phyloP scores from a whole-genome alignment of 495 filamentous ascomycete species.

The Annulohypoxylon maeteangense region DNA sequence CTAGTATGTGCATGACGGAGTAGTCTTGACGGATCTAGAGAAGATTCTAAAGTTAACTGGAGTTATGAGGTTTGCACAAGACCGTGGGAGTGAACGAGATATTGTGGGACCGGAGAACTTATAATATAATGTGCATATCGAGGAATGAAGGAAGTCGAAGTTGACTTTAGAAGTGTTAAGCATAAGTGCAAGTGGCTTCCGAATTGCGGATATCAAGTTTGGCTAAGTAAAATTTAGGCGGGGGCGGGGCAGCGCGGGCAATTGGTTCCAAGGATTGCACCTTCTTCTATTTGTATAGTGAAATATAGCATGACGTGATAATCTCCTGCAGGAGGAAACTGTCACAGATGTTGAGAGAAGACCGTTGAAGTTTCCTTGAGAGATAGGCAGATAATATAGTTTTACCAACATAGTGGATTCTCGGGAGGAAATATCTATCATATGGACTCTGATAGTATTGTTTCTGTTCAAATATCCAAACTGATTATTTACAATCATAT shows the following conservation, averaged over 20 bases:
- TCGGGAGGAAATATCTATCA: not conserved
- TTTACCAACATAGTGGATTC: not conserved
- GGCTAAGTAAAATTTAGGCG: slow-evolving; percentile 22
- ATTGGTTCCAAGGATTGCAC: slow-evolving; percentile 9
- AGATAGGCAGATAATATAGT: not conserved
- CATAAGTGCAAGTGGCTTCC: slow-evolving; percentile 6
- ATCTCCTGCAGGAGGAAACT: not conserved
- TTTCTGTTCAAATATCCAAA: not conserved
- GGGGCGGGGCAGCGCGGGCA: slow-evolving; percentile 35
- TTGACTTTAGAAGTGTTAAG: not conserved
- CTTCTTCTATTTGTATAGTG: slow-evolving; percentile 12
- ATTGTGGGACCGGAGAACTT: not conserved
- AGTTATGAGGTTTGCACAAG: not conserved
- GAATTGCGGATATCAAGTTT: slow-evolving; percentile 23
- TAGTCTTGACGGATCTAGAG: not conserved
- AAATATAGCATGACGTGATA: slow-evolving; percentile 36
- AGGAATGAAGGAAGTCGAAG: not conserved
- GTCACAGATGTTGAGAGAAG: not conserved
- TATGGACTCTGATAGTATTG: not conserved
- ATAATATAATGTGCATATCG: not conserved
- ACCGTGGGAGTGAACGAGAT: not conserved
- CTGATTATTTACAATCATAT: not conserved
- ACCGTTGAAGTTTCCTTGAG: not conserved
- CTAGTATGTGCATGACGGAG: slow-evolving; percentile 56
- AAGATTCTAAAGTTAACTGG: slow-evolving; percentile 19